Base-by-base conservation (phyloP, 345 rosid species). In the Eucalyptus viminalis region DNA sequence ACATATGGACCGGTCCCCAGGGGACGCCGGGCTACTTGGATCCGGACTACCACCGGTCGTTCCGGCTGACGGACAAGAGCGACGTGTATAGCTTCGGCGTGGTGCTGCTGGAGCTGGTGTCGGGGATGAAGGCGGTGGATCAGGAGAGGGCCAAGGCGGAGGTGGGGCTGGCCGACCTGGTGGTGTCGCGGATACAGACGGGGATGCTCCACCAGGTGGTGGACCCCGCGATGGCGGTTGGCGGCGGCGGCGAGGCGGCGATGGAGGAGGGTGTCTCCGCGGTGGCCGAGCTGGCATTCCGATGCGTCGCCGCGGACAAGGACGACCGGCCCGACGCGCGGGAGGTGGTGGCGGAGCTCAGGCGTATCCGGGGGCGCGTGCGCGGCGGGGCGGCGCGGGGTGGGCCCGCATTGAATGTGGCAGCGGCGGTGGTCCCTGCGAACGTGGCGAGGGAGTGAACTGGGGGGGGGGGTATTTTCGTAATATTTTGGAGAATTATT, bases 11-110 rank as follows among this genome's bases (percentile, higher is more conserved):
- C 25, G 99, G 99, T 37, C 99, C 99, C 2, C 99, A 97, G 81
- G 99, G 99, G 1, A 97, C 99, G 2, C 99, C 99, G 6, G 99
- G 99, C 27, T 97, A 97, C 76, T 88, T 96, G 49, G 99, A 97
- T 83, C 99, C 99, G 91, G 99, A 97, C 90, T 96, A 97, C 87
- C 97, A 97, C 92, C 94, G 95, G 53, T 97, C 99, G 44, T 97
- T 97, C 88, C 92, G 97, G 92, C 85, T 97, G 91, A 97, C 99
- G 1, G 99, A 97, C 44, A 97, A 96, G 93, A 96, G 99, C 88
- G 99, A 96, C 87, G 97, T 97, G 69, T 97, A 96, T 87, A 96
- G 99, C 49, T 96, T 93, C 67, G 99, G 99, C 6, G 99, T 97
- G 49, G 96, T 97, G 62, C 91, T 97, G 89, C 76, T 97, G 91